A percentile compares a stretch with the other conserved stretches of the same genome.
Conservation (phyloP, 2,329 filamentous ascomycete species). For the Trichoderma citrinoviride region DNA sequence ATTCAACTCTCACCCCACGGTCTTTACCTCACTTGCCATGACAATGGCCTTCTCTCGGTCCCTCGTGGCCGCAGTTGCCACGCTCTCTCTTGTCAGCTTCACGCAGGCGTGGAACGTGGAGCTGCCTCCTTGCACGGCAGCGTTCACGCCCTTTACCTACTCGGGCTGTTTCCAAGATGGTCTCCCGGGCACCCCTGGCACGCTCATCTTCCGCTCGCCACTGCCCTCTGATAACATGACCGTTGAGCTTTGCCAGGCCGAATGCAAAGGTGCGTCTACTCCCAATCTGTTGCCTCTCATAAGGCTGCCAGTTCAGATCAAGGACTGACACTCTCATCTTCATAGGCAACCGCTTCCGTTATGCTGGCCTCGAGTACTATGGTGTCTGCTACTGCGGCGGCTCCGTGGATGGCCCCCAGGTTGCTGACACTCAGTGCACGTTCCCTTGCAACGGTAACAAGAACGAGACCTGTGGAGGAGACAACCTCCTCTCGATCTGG, state of each 20-base stretch:
- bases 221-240: conserved; percentile 43
- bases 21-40: background rate
- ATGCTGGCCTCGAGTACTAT: conserved; percentile 51
- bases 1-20: background rate
- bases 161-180: conserved; percentile 48
- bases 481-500: conserved; percentile 47
- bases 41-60: conserved; percentile 23
- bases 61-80: conserved; percentile 38
- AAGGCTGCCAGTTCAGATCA: background rate
- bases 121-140: conserved; percentile 44
- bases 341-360: conserved; percentile 47
- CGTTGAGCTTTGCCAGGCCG: conserved; percentile 46
- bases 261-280: conserved; percentile 46
- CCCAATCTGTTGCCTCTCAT: no score
- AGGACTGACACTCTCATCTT: background rate
- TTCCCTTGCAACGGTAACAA: conserved; percentile 52
- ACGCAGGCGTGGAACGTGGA: conserved; percentile 44
- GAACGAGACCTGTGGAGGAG: conserved; percentile 47
- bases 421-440: conserved; percentile 55
- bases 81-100: conserved; percentile 38
- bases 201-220: conserved; percentile 44
- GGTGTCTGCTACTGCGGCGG: conserved; percentile 54
- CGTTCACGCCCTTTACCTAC: conserved; percentile 48
- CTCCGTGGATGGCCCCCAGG: conserved; percentile 50
- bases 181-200: conserved; percentile 29